These are phyloP conservation scores for Calonectria henricotiae DNA, from an alignment of 2,329 filamentous ascomycete genomes.

Conservation along the genomic window DNA sequence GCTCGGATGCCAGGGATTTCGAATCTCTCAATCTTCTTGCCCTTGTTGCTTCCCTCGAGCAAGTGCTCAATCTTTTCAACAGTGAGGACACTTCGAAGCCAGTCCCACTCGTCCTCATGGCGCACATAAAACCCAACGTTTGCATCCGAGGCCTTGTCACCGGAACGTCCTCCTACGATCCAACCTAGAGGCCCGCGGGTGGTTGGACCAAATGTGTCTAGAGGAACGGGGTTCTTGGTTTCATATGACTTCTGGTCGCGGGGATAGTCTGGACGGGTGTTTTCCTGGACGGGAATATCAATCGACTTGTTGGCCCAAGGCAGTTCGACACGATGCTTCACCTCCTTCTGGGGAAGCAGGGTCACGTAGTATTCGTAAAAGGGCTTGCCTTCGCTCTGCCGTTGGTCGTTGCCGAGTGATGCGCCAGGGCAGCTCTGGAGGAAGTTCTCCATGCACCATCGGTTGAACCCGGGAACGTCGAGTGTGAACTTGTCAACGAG, in stretches of 20 bases:
- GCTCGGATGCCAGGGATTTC: constrained; percentile 41
- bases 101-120: constrained; percentile 61
- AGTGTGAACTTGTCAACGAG: constrained; percentile 39
- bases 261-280: constrained; percentile 46
- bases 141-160: constrained; percentile 50
- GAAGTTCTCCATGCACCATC: constrained; percentile 56
- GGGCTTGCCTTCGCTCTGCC: constrained; percentile 56
- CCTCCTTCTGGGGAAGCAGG: constrained; percentile 48
- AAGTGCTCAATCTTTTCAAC: constrained; percentile 57
- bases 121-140: constrained; percentile 64
- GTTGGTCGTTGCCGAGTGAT: constrained; percentile 58
- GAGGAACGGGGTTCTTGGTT: constrained; percentile 42
- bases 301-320: constrained; percentile 42
- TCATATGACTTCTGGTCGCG: constrained; percentile 51
- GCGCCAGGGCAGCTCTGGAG: constrained; percentile 64
- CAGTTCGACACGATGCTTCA: constrained; percentile 46
- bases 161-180: constrained; percentile 51
- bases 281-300: constrained; percentile 43
- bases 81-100: constrained; percentile 62
- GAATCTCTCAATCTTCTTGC: constrained; percentile 37
- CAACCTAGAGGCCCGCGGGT: constrained; percentile 50
- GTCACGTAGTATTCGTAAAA: constrained; percentile 47
- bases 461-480: constrained; percentile 39
- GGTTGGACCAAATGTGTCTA: constrained; percentile 46
- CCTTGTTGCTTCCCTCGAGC: constrained; percentile 46